A percentile compares a stretch with the other conserved stretches of the same genome.
phyloP scores from a whole-genome alignment of 805 yeast genomes.

The Cyberlindnera maritima region DNA sequence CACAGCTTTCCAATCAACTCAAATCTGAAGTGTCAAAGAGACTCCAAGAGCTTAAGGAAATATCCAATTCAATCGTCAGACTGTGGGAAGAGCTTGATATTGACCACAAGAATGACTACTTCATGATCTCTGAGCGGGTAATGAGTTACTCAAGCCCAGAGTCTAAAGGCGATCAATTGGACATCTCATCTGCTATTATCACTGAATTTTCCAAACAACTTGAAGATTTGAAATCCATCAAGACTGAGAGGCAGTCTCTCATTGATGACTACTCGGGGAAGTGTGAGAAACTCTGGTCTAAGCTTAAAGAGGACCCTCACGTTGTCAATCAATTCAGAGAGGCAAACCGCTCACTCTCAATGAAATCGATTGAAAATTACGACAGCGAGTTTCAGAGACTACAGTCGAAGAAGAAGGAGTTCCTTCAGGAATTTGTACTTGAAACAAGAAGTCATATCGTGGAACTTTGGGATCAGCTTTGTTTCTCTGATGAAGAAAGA shows the following conservation, averaged over 20 bases:
- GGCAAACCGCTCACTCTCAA: constrained; percentile 45
- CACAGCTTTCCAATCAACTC: constrained; percentile 10
- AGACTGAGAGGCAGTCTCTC: constrained; percentile 16
- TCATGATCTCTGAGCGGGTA: constrained; percentile 21
- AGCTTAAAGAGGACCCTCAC: constrained; percentile 46
- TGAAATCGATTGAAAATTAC: constrained; percentile 46
- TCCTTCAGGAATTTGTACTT: constrained; percentile 64
- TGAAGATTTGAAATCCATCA: constrained; percentile 10
- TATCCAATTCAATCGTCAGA: constrained; percentile 15
- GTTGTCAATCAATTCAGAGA: constrained; percentile 40
- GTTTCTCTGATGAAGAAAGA: constrained; percentile 53
- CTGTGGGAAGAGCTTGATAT: constrained; percentile 26
- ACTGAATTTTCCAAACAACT: constrained; percentile 11
- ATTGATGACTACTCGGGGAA: constrained; percentile 30
- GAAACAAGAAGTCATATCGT: constrained; percentile 60
- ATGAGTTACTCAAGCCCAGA: constrained; percentile 7
- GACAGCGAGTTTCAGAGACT: constrained; percentile 56
- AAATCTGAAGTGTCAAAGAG: constrained; percentile 23
- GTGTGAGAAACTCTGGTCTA: constrained; percentile 55
- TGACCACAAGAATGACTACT: constrained; percentile 19
- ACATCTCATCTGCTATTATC: constrained; percentile 14
- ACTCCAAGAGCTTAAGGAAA: constrained; percentile 5
- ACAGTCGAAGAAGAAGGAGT: constrained; percentile 55
- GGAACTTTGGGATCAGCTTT: constrained; percentile 60
- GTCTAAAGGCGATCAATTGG: constrained; percentile 2